A percentile compares a stretch with the other conserved stretches of the same genome.
Conservation (phyloP, 2,329 filamentous ascomycete species). For the Davidsoniella virescens region DNA sequence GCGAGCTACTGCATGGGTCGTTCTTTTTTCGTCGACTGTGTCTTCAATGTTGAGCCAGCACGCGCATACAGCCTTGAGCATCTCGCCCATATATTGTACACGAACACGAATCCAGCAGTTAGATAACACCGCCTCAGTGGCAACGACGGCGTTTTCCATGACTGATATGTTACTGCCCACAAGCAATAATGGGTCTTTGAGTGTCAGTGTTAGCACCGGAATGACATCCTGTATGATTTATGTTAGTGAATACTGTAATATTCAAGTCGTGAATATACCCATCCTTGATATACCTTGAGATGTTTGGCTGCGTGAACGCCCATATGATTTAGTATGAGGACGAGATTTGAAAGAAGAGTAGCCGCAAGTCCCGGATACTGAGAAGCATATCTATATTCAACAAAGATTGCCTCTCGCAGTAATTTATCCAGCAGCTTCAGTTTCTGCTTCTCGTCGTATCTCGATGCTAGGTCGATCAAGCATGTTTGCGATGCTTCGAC, state of each 20-base stretch:
- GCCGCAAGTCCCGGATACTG: slow-evolving; percentile 41
- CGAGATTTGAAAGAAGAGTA: slow-evolving; percentile 36
- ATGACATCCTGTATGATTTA: slow-evolving; percentile 38
- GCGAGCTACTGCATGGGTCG: not conserved
- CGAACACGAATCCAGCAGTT: slow-evolving; percentile 59
- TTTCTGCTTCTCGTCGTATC: slow-evolving; percentile 18
- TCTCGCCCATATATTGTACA: slow-evolving; percentile 14
- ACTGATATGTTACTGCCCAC: slow-evolving; percentile 36
- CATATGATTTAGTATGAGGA: slow-evolving; percentile 35
- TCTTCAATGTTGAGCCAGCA: slow-evolving; percentile 42
- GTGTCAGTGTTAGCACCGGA: slow-evolving; percentile 45
- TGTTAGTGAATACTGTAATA: not conserved
- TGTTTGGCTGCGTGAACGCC: slow-evolving; percentile 50
- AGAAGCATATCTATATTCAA: slow-evolving; percentile 39
- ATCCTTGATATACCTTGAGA: slow-evolving; percentile 34
- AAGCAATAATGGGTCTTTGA: slow-evolving; percentile 51
- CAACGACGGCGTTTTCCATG: slow-evolving; percentile 28
- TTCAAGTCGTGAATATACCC: not conserved
- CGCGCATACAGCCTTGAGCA: slow-evolving; percentile 43
- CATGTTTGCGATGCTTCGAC: slow-evolving; percentile 50
- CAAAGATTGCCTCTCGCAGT: slow-evolving; percentile 38
- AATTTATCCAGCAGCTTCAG: slow-evolving; percentile 34
- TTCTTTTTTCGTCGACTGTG: slow-evolving; percentile 17
- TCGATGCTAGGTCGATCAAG: slow-evolving; percentile 29
- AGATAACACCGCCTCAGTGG: slow-evolving; percentile 40